Base-by-base conservation (phyloP, 495 filamentous ascomycete species). In the Penicillium nucicola region DNA sequence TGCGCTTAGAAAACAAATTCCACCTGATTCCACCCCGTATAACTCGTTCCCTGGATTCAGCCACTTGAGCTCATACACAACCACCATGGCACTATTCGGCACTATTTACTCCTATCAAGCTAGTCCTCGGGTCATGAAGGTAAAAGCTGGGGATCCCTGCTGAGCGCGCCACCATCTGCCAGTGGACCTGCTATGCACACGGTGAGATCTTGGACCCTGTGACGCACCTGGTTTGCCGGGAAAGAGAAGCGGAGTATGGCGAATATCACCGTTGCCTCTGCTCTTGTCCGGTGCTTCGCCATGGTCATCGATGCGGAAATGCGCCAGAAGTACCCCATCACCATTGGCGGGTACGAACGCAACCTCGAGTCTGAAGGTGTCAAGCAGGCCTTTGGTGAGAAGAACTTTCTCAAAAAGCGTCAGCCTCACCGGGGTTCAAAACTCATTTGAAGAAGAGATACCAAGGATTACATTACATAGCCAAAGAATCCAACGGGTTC, bases 81-180 rank as follows among this genome's bases (percentile, higher is more conserved):
- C 42, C 55, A 67, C 46, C 54, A 83, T 81, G 78, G 70, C 78
- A 62, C 69, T 75, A 45, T 75, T 82, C 64, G 79, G 76, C 45
- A 80, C 71, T 31, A 67, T 83, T 50, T 79, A 72, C 62, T 64
- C 53, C 22, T 72, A 72, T 45, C 58, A 45, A 60, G 63, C 53
- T 56, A 83, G 77, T 67, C 67, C 65, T 43, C 76, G 79, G 59
- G 74, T 77, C 34, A 48, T 64, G 36, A 74, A 79, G 64, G 78
- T 82, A 71, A 44, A 63, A 84, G 56, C 71, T 85, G 1, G 41
- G 52, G 6, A 76, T 72, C 25, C 50, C 69, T 14, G 66, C 73
- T 50, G 68, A 76, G 45, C 69, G 75, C 22, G 79, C 80, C 0
- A 28, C 54, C 2, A 72, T 85, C 59, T 64, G 70, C 11, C 66